Conservation (phyloP, 495 filamentous ascomycete genomes). For the Letharia columbiana region DNA sequence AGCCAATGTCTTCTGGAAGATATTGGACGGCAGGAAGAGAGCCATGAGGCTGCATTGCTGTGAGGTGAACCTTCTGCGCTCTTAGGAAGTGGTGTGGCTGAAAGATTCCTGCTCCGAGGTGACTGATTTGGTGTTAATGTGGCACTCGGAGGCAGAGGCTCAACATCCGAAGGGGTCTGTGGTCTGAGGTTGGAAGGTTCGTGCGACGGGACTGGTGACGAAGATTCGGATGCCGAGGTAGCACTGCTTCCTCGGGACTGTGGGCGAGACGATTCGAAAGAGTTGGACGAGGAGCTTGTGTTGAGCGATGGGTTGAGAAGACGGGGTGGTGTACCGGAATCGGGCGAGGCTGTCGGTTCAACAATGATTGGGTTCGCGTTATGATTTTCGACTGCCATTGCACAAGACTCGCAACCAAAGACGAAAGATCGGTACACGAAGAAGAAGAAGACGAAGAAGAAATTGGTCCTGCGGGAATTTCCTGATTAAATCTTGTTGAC, state of each 20-base stretch:
- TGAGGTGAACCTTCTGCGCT: background rate
- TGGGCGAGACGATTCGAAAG: background rate
- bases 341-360: background rate
- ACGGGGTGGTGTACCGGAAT: background rate
- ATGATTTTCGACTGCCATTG: background rate
- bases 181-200: background rate
- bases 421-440: background rate
- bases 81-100: background rate
- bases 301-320: background rate
- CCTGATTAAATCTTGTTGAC: background rate
- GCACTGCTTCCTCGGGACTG: background rate
- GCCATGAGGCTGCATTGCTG: background rate
- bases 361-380: background rate
- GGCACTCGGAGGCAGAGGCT: background rate
- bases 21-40: background rate
- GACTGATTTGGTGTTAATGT: background rate
- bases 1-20: background rate
- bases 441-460: too few species aligned
- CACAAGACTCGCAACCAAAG: background rate
- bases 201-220: background rate
- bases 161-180: background rate
- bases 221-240: background rate
- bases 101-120: background rate
- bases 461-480: background rate
- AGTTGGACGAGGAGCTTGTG: background rate